Evolutionary conservation across 2,329 filamentous ascomycete genomes (phyloP), one percentile per base, ranked within the genome.

Genomic region (Xylariaceae sp.): DNA sequence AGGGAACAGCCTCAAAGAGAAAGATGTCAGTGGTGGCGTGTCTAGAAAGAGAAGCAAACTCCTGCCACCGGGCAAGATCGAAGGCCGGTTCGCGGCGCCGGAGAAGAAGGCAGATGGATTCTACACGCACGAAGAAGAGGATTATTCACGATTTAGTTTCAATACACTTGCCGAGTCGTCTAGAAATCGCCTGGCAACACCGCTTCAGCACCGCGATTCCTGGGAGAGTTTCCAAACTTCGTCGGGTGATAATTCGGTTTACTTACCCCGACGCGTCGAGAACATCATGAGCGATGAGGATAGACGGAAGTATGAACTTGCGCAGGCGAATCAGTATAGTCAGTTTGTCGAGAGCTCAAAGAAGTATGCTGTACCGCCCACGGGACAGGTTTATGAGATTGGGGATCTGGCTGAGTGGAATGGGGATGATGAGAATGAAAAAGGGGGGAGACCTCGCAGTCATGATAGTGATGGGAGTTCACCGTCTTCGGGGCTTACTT

Each of bases 261-360:
- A 82, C 56, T 68, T 84, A 60, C 85, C 86, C 1, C 76, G 80
- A 11, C 74, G 80, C 34, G 81, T 90, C 38, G 85, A 91, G 57
- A 86, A 78, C 57, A 80, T 92, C 58, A 87, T 94, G 79, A 80
- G 80, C 51, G 82, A 85, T 6, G 87, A 93, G 62, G 87, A 92
- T 59, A 78, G 81, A 27, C 77, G 76, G 52, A 86, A 88, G 59
- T 88, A 90, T 61, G 77, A 82, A 57, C 77, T 87, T 58, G 82
- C 83, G 2, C 85, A 86, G 60, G 74, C 76, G 34, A 74, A 66
- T 45, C 75, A 77, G 55, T 60, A 67, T 27, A 67, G 61, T 47
- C 59, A 65, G 27, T 65, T 65, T 40, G 21, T 64, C 16, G 62
- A 57, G 35, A 61, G 56, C 22, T 60, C 60, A 11, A 60, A 63